Percentiles rank a stretch among this genome's conserved stretches.
Conservation (phyloP, 257 asterid species). For the Lycium ferocissimum region DNA sequence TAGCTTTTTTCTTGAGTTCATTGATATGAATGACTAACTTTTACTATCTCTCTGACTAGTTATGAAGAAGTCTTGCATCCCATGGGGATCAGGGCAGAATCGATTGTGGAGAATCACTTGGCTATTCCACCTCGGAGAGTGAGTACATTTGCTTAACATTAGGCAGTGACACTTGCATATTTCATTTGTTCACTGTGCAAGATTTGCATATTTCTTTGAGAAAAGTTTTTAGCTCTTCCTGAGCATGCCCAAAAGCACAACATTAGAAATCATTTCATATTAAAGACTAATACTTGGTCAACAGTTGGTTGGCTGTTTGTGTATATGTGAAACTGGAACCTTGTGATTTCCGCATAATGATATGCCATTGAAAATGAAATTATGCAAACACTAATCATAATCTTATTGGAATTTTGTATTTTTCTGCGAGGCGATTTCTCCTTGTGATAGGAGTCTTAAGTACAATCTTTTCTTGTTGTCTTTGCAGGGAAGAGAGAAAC, state of each 20-base stretch:
- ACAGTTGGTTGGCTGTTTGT: not conserved
- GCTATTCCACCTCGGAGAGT: constrained; percentile 79
- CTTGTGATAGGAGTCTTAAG: not conserved
- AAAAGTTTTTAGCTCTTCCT: not conserved
- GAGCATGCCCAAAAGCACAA: not conserved
- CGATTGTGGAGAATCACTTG: constrained; percentile 64
- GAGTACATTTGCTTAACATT: not conserved
- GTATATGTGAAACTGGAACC: not conserved
- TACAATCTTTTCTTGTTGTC: constrained; percentile 14
- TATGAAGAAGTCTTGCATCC: constrained; percentile 82
- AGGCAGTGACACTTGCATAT: not conserved
- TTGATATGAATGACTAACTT: not conserved
- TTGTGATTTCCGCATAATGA: not conserved
- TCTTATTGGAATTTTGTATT: not conserved
- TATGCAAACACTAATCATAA: not conserved
- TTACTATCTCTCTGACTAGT: constrained; percentile 41
- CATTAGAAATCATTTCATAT: not conserved
- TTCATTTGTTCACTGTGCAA: not conserved
- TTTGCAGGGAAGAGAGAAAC: constrained; percentile 73
- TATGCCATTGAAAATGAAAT: not conserved
- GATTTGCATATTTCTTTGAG: not conserved
- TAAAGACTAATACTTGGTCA: not conserved
- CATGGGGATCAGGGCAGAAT: constrained; percentile 66
- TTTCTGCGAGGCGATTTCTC: not conserved
- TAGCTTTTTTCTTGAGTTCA: not conserved